Conservation (phyloP, 352 stramenopile genomes). For the Blastocystis sp. region DNA sequence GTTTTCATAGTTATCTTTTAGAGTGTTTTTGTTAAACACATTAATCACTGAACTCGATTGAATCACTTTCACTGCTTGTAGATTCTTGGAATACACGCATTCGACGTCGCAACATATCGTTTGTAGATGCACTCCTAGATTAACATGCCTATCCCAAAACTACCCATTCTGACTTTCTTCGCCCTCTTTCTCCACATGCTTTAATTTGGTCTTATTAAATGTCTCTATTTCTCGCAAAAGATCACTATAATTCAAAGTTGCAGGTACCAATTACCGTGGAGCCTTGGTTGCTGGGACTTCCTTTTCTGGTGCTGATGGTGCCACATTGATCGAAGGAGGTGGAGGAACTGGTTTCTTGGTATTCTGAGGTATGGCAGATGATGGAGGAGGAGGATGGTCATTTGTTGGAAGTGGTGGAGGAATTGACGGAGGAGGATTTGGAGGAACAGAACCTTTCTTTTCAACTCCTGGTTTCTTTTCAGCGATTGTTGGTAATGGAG, state of each 20-base stretch:
- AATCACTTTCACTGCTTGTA: conserved; percentile 21
- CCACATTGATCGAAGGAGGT: not conserved
- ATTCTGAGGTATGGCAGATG: not conserved
- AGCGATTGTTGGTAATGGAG: not conserved
- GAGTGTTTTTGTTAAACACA: not conserved
- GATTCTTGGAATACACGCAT: not conserved
- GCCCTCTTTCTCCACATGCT: not conserved
- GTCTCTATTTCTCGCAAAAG: conserved; percentile 29
- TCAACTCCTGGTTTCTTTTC: not conserved
- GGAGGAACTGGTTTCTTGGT: not conserved
- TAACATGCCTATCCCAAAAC: not conserved
- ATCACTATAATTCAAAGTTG: not conserved
- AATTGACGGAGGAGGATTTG: not conserved
- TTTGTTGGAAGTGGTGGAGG: not conserved
- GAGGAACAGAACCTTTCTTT: not conserved
- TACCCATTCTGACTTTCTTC: too few relatives aligned
- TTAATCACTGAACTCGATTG: conserved; percentile 49
- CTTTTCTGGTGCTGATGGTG: not conserved
- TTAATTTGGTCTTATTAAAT: conserved; percentile 55
- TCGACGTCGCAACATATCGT: not conserved
- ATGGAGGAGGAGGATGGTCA: not conserved
- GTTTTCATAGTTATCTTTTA: not conserved
- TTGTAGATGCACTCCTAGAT: not conserved
- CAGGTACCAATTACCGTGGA: not conserved
- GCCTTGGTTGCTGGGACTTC: not conserved